phyloP scores from a whole-genome alignment of 345 rosid species.

The Boechera divaricarpa region DNA sequence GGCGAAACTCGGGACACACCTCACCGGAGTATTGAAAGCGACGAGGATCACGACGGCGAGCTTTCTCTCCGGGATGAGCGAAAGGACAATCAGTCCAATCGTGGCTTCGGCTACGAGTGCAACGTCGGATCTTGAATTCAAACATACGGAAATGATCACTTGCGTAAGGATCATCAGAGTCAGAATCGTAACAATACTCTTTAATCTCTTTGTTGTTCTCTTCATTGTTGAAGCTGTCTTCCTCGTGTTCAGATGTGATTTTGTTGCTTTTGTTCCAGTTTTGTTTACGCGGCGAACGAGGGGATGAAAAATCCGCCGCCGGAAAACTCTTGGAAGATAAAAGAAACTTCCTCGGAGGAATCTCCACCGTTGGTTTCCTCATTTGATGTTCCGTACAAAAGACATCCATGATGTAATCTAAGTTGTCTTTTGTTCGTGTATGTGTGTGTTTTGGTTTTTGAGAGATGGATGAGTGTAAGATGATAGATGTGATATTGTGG shows the following conservation, averaged over 20 bases:
- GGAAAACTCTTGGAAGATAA: conserved; percentile 37
- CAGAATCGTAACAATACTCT: conserved; percentile 47
- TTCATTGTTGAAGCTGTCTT: conserved; percentile 12
- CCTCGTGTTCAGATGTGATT: conserved; percentile 32
- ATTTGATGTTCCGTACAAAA: conserved; percentile 24
- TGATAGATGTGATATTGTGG: conserved; percentile 5
- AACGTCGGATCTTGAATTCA: conserved; percentile 91
- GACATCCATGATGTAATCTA: conserved; percentile 31
- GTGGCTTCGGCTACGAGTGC: conserved; percentile 93
- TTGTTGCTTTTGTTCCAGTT: conserved; percentile 43
- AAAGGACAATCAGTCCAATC: conserved; percentile 99
- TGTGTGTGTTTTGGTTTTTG: conserved; percentile 5
- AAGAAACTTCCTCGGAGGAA: conserved; percentile 45
- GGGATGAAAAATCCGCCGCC: conserved; percentile 33
- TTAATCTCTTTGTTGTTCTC: conserved; percentile 19
- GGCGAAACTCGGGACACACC: conserved; percentile 78
- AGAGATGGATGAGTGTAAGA: conserved; percentile 21
- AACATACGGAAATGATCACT: conserved; percentile 89
- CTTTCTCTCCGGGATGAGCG: conserved; percentile 93
- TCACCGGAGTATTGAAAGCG: conserved; percentile 67
- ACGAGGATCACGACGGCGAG: conserved; percentile 89
- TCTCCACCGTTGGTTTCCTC: conserved; percentile 44
- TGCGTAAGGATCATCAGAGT: conserved; percentile 64
- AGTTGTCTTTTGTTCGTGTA: not conserved
- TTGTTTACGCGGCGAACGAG: conserved; percentile 42